These are phyloP conservation scores for Prunus davidiana DNA, from an alignment of 306 rosid species.

Conservation along the genomic window DNA sequence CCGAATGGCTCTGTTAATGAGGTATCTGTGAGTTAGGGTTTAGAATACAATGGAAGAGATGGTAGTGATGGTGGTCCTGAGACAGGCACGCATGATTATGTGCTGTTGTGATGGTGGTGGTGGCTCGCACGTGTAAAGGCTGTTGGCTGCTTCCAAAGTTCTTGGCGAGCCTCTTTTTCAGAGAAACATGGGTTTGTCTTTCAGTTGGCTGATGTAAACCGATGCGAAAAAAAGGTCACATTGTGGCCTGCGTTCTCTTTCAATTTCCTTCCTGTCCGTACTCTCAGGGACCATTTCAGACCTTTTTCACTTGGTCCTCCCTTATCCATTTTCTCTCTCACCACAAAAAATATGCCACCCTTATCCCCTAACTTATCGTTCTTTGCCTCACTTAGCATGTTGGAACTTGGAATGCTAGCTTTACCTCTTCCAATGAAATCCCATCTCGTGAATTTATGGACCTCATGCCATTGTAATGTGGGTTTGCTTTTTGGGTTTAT, in stretches of 20 bases:
- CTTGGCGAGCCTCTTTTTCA: conserved; percentile 12
- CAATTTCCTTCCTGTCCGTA: conserved; percentile 23
- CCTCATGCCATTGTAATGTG: conserved; percentile 2
- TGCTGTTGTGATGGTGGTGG: not conserved
- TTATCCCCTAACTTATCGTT: conserved; percentile 7
- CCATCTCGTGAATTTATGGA: no score
- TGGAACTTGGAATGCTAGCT: not conserved
- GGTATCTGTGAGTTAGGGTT: not conserved
- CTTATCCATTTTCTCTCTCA: not conserved
- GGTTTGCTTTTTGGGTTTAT: not conserved
- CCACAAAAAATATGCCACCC: conserved; percentile 3
- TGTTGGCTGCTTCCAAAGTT: not conserved
- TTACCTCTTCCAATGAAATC: no score
- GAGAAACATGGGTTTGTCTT: conserved; percentile 8
- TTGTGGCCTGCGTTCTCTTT: not conserved
- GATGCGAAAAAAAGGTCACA: not conserved
- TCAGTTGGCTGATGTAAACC: not conserved
- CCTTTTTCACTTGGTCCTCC: conserved; percentile 9
- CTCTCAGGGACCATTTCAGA: conserved; percentile 19
- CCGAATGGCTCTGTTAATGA: not conserved
- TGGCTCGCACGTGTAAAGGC: not conserved
- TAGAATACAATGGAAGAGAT: not conserved
- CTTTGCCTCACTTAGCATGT: not conserved
- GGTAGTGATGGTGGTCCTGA: no score
- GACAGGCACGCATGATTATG: no score